Conservation (phyloP, 495 filamentous ascomycete species). For the Aspergillus sparsus region DNA sequence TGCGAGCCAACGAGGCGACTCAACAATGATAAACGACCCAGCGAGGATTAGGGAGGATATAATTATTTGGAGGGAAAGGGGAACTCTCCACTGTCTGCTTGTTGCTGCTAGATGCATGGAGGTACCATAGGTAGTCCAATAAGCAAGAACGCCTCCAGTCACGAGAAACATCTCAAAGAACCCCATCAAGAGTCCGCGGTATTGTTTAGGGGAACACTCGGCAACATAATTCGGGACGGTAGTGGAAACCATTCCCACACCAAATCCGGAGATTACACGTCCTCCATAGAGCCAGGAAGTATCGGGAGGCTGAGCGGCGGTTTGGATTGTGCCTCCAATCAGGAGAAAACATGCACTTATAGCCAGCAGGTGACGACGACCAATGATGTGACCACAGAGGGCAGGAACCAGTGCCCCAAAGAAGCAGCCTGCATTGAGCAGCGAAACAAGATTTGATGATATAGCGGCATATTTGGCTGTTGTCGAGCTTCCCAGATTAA, state of each 20-base stretch:
- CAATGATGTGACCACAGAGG: slow-evolving; percentile 56
- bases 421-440: slow-evolving; percentile 67
- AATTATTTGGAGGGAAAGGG: slow-evolving; percentile 54
- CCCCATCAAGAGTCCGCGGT: slow-evolving; percentile 46
- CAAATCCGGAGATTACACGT: slow-evolving; percentile 46
- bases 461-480: slow-evolving; percentile 10
- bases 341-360: slow-evolving; percentile 59
- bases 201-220: slow-evolving; percentile 43
- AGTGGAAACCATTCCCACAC: slow-evolving; percentile 46
- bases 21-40: slow-evolving; percentile 52
- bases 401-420: slow-evolving; percentile 66
- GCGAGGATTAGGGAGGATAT: slow-evolving; percentile 52
- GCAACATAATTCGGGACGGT: slow-evolving; percentile 52
- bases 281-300: slow-evolving; percentile 44
- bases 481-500: neutral
- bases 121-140: slow-evolving; percentile 57
- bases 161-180: slow-evolving; percentile 41
- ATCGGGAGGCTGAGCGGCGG: slow-evolving; percentile 38
- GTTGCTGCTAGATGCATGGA: slow-evolving; percentile 39
- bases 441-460: slow-evolving; percentile 59
- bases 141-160: slow-evolving; percentile 34
- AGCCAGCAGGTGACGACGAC: slow-evolving; percentile 58
- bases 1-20: slow-evolving; percentile 59
- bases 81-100: slow-evolving; percentile 55
- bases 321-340: slow-evolving; percentile 64